Conservation (phyloP, 305 asterid genomes). For the Fraxinus dipetala region DNA sequence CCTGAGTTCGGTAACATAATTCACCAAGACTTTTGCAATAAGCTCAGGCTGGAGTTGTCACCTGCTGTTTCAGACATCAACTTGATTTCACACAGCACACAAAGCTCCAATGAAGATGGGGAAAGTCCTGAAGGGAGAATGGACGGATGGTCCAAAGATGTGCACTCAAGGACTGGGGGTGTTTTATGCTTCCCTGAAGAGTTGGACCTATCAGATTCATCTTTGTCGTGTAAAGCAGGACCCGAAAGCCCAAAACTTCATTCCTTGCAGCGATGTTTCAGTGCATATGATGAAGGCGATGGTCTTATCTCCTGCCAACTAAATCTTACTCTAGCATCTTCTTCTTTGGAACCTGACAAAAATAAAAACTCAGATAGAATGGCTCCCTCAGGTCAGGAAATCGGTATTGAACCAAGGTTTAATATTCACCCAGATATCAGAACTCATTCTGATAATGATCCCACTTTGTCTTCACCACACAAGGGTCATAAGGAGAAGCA, state of each 20-base stretch:
- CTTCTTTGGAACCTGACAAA: slow-evolving; percentile 49
- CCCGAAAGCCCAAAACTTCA: slow-evolving; percentile 43
- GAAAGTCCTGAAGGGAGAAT: slow-evolving; percentile 49
- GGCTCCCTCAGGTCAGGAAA: slow-evolving; percentile 35
- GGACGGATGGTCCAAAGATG: slow-evolving; percentile 49
- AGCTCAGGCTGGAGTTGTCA: slow-evolving; percentile 76
- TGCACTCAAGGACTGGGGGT: slow-evolving; percentile 39
- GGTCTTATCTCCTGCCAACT: slow-evolving; percentile 63
- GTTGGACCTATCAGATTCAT: slow-evolving; percentile 69
- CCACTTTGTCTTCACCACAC: slow-evolving; percentile 32
- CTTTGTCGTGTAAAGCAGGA: slow-evolving; percentile 37
- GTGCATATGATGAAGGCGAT: slow-evolving; percentile 55
- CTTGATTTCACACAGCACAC: slow-evolving; percentile 68
- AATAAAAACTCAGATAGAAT: slow-evolving; percentile 32
- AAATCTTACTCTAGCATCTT: slow-evolving; percentile 79
- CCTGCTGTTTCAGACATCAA: slow-evolving; percentile 71
- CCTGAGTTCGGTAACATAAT: slow-evolving; percentile 44
- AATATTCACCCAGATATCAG: slow-evolving; percentile 26
- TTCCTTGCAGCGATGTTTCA: slow-evolving; percentile 38
- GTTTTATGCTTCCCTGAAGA: slow-evolving; percentile 45
- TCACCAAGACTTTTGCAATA: slow-evolving; percentile 55
- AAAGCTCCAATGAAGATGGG: slow-evolving; percentile 77
- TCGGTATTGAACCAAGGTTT: slow-evolving; percentile 34
- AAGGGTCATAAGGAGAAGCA: slow-evolving; percentile 34
- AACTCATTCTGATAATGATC: slow-evolving; percentile 28